Evolutionary conservation across 2,329 filamentous ascomycete genomes (phyloP).

Genomic region (Aspergillus ochraceus): DNA sequence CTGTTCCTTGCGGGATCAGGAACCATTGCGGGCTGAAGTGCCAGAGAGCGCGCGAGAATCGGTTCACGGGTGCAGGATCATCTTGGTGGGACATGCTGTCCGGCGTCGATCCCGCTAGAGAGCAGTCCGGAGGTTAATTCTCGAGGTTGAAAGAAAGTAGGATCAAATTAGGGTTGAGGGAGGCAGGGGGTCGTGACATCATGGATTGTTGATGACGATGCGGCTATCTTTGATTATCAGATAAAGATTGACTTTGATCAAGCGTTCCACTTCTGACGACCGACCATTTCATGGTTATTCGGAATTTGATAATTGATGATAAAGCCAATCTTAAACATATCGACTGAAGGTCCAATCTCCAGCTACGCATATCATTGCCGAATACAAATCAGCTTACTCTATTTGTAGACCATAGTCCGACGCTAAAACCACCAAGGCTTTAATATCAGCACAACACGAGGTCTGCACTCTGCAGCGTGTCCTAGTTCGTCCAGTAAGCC

Average conservation of each 20-base stretch:
- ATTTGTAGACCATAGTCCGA: too few species aligned
- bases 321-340: too few species aligned
- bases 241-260: not conserved
- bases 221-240: not conserved
- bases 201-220: not conserved
- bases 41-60: constrained; percentile 25
- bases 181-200: constrained; percentile 2
- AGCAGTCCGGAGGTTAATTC: not conserved
- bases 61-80: not conserved
- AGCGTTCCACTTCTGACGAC: too few species aligned
- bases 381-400: not conserved
- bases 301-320: not conserved
- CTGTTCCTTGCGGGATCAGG: constrained; percentile 40
- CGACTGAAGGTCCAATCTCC: too few species aligned
- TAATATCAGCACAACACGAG: too few species aligned
- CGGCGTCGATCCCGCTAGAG: not conserved
- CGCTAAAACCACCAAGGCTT: too few species aligned
- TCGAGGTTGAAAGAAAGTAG: not conserved
- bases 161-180: not conserved
- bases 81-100: not conserved
- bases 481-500: too few species aligned
- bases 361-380: not conserved
- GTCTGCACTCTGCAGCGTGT: too few species aligned
- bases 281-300: too few species aligned
- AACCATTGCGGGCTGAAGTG: constrained; percentile 41